Conservation (phyloP, 495 filamentous ascomycete species). For the Penicillium turbatum region DNA sequence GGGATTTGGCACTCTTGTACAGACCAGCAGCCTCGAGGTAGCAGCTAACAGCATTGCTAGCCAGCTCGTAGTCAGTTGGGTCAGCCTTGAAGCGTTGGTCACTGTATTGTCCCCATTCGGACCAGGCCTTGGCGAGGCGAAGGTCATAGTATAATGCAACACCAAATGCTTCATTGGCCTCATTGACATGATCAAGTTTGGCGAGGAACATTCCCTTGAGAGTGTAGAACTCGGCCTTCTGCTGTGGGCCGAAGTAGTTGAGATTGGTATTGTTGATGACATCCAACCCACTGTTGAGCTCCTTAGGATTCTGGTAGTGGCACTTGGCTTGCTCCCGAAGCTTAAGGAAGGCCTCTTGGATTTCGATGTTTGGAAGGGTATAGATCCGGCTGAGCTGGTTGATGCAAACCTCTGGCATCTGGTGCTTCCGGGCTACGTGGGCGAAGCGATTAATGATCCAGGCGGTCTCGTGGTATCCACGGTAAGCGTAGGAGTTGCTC, state of each 20-base stretch:
- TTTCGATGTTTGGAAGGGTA: slow-evolving; percentile 97
- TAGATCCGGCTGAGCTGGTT: slow-evolving; percentile 95
- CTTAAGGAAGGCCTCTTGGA: slow-evolving; percentile 98
- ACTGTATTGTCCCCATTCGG: slow-evolving; percentile 98
- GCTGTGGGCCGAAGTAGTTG: slow-evolving; percentile 91
- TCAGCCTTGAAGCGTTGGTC: slow-evolving; percentile 91
- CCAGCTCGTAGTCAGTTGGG: slow-evolving; percentile 69
- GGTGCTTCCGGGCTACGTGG: slow-evolving; percentile 95
- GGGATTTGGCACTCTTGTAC: slow-evolving; percentile 94
- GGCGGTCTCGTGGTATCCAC: slow-evolving; percentile 96
- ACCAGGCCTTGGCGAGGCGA: slow-evolving; percentile 94
- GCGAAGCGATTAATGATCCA: slow-evolving; percentile 99
- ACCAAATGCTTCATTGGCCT: slow-evolving; percentile 91
- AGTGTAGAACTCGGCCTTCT: slow-evolving; percentile 98
- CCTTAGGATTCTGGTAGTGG: slow-evolving; percentile 90
- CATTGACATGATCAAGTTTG: slow-evolving; percentile 80
- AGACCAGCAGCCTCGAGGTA: slow-evolving; percentile 94
- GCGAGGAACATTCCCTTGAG: slow-evolving; percentile 99
- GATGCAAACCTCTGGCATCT: slow-evolving; percentile 95
- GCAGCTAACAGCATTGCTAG: slow-evolving; percentile 87
- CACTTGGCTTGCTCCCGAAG: slow-evolving; percentile 95
- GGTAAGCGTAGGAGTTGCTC: slow-evolving; percentile 89
- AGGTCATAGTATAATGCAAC: slow-evolving; percentile 93
- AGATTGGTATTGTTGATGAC: slow-evolving; percentile 99
- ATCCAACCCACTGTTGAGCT: slow-evolving; percentile 87